Conservation (phyloP, 164 flowering plant genomes). For the Vitis cinerea region DNA sequence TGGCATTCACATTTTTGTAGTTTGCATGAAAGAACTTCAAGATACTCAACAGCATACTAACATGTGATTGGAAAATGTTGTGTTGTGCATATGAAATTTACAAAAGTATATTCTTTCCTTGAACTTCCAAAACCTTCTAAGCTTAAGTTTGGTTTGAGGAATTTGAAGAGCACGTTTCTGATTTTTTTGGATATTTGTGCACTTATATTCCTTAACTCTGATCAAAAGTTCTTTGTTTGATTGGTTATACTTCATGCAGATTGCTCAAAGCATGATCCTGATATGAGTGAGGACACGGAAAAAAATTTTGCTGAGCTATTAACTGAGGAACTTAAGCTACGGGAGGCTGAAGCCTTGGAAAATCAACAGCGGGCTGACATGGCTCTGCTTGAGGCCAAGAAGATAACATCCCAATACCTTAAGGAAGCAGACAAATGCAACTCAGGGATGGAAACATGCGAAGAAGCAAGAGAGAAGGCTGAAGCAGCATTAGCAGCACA, state of each 20-base stretch:
- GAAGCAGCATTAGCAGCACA: conserved; percentile 74
- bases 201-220: too few species aligned
- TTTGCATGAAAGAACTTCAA: not conserved
- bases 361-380: conserved; percentile 40
- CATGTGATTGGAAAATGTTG: too few species aligned
- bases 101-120: too few species aligned
- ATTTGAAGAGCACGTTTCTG: too few species aligned
- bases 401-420: conserved; percentile 83
- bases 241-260: conserved; percentile 17
- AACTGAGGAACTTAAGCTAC: conserved; percentile 41
- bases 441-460: conserved; percentile 98
- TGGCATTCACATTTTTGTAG: not conserved
- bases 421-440: conserved; percentile 98
- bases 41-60: too few species aligned
- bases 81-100: too few species aligned
- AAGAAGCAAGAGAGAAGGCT: conserved; percentile 91
- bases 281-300: conserved; percentile 47
- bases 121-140: too few species aligned
- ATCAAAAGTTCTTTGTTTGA: not conserved
- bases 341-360: conserved; percentile 48
- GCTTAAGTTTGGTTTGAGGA: too few species aligned
- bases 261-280: conserved; percentile 68
- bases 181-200: too few species aligned
- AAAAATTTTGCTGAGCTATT: conserved; percentile 44
- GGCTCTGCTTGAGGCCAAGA: conserved; percentile 71